Conservation (phyloP, 805 yeast genomes). For the Sungouiella thailandica region DNA sequence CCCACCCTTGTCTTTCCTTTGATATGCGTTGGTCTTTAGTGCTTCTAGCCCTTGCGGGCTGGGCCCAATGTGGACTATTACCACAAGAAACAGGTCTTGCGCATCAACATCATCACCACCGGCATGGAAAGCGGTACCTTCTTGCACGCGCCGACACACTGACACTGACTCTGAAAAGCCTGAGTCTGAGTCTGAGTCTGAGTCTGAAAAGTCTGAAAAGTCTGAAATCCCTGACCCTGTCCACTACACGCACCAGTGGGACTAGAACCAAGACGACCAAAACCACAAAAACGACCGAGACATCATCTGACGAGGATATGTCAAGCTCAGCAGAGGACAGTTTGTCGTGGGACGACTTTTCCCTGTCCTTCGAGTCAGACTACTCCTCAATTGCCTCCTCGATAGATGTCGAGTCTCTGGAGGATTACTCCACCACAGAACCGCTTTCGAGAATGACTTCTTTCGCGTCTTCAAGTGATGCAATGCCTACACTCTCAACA, state of each 20-base stretch:
- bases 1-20: background rate
- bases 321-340: too few relatives aligned
- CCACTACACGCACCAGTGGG: too few relatives aligned
- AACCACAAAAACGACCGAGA: too few relatives aligned
- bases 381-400: too few relatives aligned
- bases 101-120: background rate
- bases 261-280: too few relatives aligned
- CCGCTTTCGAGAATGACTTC: background rate
- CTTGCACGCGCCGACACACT: background rate
- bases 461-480: background rate
- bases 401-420: too few relatives aligned
- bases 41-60: background rate
- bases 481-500: slow-evolving; percentile 2
- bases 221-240: too few relatives aligned
- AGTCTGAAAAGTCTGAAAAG: too few relatives aligned
- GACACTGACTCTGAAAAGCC: background rate
- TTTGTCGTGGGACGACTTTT: background rate
- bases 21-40: background rate
- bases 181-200: background rate
- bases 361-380: background rate
- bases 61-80: background rate
- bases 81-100: slow-evolving; percentile 1
- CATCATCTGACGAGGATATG: too few relatives aligned
- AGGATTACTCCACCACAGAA: background rate
- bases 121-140: background rate